These are phyloP conservation scores for Phytophthora ramorum DNA, from an alignment of 352 stramenopile species.

Conservation along the genomic window DNA sequence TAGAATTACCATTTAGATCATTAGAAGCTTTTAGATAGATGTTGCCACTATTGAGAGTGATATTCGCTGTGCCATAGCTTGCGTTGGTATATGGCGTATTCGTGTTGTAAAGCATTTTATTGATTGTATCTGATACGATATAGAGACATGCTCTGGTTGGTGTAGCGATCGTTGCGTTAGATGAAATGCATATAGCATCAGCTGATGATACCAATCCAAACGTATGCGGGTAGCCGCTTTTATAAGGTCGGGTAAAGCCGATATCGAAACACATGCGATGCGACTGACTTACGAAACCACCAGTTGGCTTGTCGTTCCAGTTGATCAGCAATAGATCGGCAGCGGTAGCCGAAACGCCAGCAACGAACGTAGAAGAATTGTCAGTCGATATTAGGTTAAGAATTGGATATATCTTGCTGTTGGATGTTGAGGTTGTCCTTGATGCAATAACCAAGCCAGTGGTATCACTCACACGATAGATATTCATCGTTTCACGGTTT, in stretches of 20 bases:
- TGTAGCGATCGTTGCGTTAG: neutral
- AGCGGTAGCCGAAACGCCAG: constrained; percentile 15
- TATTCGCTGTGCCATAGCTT: constrained; percentile 3
- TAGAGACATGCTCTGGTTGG: constrained; percentile 21
- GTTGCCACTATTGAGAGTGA: constrained; percentile 17
- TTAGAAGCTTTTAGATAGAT: constrained; percentile 19
- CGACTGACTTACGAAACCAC: constrained; percentile 22
- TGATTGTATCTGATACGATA: constrained; percentile 19
- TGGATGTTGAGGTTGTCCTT: constrained; percentile 13
- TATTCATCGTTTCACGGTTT: constrained; percentile 17
- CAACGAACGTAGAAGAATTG: constrained; percentile 19
- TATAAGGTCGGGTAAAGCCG: constrained; percentile 23
- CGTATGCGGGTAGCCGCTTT: constrained; percentile 21
- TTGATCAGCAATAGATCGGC: constrained; percentile 22
- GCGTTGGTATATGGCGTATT: constrained; percentile 27
- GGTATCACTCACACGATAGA: constrained; percentile 19
- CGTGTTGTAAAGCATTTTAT: constrained; percentile 24
- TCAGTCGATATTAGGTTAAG: constrained; percentile 25
- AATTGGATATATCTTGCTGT: constrained; percentile 11
- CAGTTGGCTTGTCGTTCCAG: constrained; percentile 21
- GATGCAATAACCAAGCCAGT: constrained; percentile 22
- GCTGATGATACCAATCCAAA: constrained; percentile 2
- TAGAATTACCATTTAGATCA: neutral
- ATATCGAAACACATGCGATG: constrained; percentile 32
- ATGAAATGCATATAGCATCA: neutral